Evolutionary conservation across 1,139 yeast species (phyloP), one percentile per base, ranked within the genome.

Genomic region (Pichia sp.): DNA sequence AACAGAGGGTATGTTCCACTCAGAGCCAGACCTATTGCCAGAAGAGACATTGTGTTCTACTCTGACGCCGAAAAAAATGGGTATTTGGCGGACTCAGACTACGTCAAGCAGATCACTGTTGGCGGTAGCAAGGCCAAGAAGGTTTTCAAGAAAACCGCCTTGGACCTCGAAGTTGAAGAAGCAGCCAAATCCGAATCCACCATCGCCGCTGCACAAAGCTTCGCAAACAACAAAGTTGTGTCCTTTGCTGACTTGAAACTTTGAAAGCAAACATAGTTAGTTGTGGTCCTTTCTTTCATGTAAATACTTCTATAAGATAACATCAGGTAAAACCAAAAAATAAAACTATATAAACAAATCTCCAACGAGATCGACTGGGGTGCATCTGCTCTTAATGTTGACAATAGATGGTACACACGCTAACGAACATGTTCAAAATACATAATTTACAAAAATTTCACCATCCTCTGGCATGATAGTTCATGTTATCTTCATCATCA

Each of bases 1-100:
- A 85, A 79, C 62, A 84, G 81, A 66, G 96, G 95, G 23, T 82
- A 90, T 61, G 72, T 92, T 30, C 98, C 98, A 32, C 72, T 89
- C 60, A 84, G 82, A 53, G 93, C 98, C 4, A 81, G 92, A 70
- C 99, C 99, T 26, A 86, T 85, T 8, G 84, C 81, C 62, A 82
- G 89, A 71, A 85, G 89, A 73, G 90, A 87, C 65, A 84, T 93
- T 58, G 82, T 81, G 59, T 90, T 77, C 71, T 93, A 93, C 72
- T 81, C 93, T 49, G 79, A 82, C 68, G 79, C 80, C 6, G 84
- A 77, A 42, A 84, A 82, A 67, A 80, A 90, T 61, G 98, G 99
- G 4, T 92, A 89, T 67, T 74, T 92, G 64, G 59, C 56, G 11
- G 62, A 54, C 36, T 63, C 69, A 16, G 69, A 64, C n/a, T 65